Evolutionary conservation across 208 protist genomes (phyloP).

Genomic region (Porcisia deanei): DNA sequence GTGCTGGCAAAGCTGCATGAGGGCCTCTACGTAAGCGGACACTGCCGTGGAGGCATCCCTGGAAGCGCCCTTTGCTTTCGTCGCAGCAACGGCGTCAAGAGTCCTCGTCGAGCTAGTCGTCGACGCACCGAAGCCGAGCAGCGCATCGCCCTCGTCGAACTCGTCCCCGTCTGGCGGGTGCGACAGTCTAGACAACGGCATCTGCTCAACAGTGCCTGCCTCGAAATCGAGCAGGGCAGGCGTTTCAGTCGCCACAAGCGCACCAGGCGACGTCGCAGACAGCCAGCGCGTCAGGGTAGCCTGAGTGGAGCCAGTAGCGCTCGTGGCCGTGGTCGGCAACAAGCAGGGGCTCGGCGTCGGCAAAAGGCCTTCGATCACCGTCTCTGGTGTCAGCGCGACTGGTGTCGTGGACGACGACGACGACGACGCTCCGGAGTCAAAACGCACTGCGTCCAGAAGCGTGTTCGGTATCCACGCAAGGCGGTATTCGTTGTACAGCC

Average conservation of each 20-base stretch:
- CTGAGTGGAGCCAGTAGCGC: background rate
- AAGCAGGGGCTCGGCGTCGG: constrained; percentile 26
- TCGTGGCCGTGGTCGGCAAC: background rate
- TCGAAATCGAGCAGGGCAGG: constrained; percentile 68
- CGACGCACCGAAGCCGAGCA: constrained; percentile 15
- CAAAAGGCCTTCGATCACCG: constrained; percentile 50
- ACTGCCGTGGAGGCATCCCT: background rate
- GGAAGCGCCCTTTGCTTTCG: background rate
- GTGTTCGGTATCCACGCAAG: constrained; percentile 65
- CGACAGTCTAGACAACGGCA: background rate
- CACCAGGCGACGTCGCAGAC: background rate
- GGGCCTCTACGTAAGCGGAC: constrained; percentile 44
- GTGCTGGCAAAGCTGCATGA: constrained; percentile 57
- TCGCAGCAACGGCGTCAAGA: no score
- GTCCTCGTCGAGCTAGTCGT: background rate
- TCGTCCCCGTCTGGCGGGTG: background rate
- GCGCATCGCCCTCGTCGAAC: constrained; percentile 22
- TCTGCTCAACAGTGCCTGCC: background rate
- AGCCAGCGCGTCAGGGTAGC: constrained; percentile 7
- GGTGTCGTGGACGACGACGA: background rate
- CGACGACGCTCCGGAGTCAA: constrained; percentile 32
- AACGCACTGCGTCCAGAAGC: constrained; percentile 45
- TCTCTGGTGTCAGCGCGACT: constrained; percentile 27
- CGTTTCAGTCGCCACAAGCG: background rate
- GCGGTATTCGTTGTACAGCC: constrained; percentile 48